These are phyloP conservation scores for Aspergillus floridensis DNA, from an alignment of 2,329 filamentous ascomycete species.

Conservation along the genomic window DNA sequence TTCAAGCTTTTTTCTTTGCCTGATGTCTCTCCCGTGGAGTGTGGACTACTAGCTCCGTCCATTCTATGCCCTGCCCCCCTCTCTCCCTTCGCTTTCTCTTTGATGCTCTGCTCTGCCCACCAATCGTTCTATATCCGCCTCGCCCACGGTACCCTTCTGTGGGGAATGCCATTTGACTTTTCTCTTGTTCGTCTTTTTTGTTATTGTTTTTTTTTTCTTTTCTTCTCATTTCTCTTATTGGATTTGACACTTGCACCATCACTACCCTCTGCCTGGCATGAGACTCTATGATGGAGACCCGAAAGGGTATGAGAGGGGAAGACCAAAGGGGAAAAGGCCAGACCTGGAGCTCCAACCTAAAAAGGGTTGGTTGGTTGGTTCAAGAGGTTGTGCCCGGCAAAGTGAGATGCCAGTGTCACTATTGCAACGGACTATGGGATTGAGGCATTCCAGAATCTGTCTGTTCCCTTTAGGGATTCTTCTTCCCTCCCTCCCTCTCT, in stretches of 20 bases:
- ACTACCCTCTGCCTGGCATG: neutral
- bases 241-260: slow-evolving; percentile 4
- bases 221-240: neutral
- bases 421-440: slow-evolving; percentile 8
- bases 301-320: neutral
- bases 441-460: neutral
- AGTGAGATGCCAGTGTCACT: slow-evolving; percentile 1
- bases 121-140: slow-evolving; percentile 3
- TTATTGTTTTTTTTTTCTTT: slow-evolving; percentile 2
- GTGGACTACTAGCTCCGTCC: slow-evolving; percentile 4
- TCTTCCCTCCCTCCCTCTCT: neutral
- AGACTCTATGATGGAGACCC: slow-evolving; percentile 1
- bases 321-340: neutral
- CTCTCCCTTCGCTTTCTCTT: neutral
- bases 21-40: neutral
- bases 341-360: neutral
- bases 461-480: neutral
- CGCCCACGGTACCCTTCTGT: slow-evolving; percentile 7
- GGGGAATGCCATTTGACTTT: neutral
- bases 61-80: neutral
- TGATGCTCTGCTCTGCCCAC: slow-evolving; percentile 8
- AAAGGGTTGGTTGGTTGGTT: neutral
- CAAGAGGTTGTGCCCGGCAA: neutral
- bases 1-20: neutral
- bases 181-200: neutral